phyloP scores from a whole-genome alignment of 2,329 filamentous ascomycete genomes.

The Colletotrichum sublineola region DNA sequence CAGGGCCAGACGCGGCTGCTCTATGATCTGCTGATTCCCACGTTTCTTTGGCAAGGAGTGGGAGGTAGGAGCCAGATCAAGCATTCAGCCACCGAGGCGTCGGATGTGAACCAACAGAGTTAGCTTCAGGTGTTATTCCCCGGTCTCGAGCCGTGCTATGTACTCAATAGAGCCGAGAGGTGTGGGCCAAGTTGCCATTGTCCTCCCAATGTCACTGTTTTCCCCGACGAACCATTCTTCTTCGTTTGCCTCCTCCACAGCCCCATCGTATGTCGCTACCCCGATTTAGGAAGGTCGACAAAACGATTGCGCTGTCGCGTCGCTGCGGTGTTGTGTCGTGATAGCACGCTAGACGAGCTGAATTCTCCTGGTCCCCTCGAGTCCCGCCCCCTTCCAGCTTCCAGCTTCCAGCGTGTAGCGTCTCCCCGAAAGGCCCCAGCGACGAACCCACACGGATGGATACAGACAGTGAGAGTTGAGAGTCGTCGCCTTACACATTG shows the following conservation, averaged over 20 bases:
- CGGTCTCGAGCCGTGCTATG: background rate
- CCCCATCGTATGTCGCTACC: constrained; percentile 41
- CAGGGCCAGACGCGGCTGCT: constrained; percentile 25
- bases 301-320: constrained; percentile 35
- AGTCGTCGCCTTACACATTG: constrained; percentile 1
- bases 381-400: background rate
- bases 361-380: constrained; percentile 29
- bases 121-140: constrained; percentile 14
- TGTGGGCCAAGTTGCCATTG: constrained; percentile 29
- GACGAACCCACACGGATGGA: constrained; percentile 21
- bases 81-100: constrained; percentile 23
- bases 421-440: constrained; percentile 21
- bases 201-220: constrained; percentile 32
- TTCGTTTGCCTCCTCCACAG: constrained; percentile 39
- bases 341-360: constrained; percentile 37
- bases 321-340: constrained; percentile 34
- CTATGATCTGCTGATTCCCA: constrained; percentile 25
- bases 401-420: constrained; percentile 9
- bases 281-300: constrained; percentile 41
- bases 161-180: background rate
- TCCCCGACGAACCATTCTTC: constrained; percentile 39
- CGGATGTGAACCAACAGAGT: constrained; percentile 12
- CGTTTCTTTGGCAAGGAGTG: constrained; percentile 16
- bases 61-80: constrained; percentile 13
- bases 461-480: background rate